These are phyloP conservation scores for Diaporthe sp. DNA, from an alignment of 2,329 filamentous ascomycete genomes.

Conservation along the genomic window DNA sequence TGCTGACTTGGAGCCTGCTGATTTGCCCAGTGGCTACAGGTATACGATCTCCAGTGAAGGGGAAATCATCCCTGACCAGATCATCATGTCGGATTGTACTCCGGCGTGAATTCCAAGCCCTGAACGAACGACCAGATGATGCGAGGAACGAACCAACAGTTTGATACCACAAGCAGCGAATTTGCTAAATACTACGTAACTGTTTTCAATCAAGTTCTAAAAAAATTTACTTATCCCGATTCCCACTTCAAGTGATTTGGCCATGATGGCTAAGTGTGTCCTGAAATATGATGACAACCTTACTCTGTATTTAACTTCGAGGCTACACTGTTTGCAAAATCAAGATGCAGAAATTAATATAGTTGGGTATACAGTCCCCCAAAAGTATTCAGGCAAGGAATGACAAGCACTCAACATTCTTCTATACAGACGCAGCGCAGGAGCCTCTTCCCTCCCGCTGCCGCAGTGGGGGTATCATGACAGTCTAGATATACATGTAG, in stretches of 20 bases:
- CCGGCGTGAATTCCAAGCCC: background rate
- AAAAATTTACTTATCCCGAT: too few relatives aligned
- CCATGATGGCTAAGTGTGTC: too few relatives aligned
- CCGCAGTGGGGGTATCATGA: conserved; percentile 34
- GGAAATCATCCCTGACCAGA: background rate
- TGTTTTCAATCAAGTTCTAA: too few relatives aligned
- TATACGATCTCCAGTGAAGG: background rate
- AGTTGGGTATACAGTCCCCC: too few relatives aligned
- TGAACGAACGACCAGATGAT: too few relatives aligned
- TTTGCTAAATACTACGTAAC: too few relatives aligned
- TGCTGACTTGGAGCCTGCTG: background rate
- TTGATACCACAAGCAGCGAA: too few relatives aligned
- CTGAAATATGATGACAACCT: too few relatives aligned
- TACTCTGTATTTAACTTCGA: too few relatives aligned
- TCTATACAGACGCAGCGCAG: conserved; percentile 28
- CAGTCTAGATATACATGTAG: conserved; percentile 29
- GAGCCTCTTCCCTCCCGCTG: conserved; percentile 31
- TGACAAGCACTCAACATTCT: conserved; percentile 8
- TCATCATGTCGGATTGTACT: background rate
- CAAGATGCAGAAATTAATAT: background rate
- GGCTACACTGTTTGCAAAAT: background rate
- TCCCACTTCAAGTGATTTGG: too few relatives aligned
- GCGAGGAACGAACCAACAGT: too few relatives aligned
- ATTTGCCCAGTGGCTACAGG: background rate
- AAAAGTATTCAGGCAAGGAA: background rate